phyloP scores from a whole-genome alignment of 306 rosid species.

The Ceratonia siliqua region DNA sequence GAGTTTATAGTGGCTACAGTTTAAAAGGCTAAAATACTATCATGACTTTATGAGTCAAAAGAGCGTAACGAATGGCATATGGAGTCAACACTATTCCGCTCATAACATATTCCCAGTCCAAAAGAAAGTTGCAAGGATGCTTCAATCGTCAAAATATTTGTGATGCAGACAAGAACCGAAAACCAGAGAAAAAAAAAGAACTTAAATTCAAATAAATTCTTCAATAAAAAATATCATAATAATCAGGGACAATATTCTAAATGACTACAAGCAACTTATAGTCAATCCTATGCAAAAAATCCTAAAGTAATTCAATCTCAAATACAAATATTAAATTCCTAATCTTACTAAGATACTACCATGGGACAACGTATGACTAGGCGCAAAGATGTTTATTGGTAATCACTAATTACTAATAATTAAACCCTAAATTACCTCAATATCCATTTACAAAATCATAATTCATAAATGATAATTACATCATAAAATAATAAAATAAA shows the following conservation, averaged over 20 bases:
- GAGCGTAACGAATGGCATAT: neutral
- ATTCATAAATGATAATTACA: neutral
- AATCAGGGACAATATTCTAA: neutral
- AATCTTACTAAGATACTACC: no score
- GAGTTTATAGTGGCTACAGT: slow-evolving; percentile 4
- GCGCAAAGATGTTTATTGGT: no score
- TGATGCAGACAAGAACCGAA: neutral
- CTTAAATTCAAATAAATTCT: no score
- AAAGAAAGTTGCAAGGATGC: slow-evolving; percentile 17
- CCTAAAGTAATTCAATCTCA: no score
- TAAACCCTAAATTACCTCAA: neutral
- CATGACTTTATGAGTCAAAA: slow-evolving; percentile 1
- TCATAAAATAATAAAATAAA: no score
- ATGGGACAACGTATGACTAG: neutral
- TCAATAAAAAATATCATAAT: neutral
- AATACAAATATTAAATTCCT: no score
- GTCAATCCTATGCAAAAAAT: neutral
- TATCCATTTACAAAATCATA: neutral
- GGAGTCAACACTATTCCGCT: neutral
- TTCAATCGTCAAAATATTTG: neutral
- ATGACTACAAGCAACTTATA: neutral
- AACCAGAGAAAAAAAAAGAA: neutral
- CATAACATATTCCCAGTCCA: neutral
- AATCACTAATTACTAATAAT: no score
- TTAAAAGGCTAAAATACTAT: slow-evolving; percentile 12